Percentiles rank a stretch among this genome's conserved stretches.
phyloP scores from a whole-genome alignment of 2,329 filamentous ascomycete genomes.

The Ilyonectria robusta region DNA sequence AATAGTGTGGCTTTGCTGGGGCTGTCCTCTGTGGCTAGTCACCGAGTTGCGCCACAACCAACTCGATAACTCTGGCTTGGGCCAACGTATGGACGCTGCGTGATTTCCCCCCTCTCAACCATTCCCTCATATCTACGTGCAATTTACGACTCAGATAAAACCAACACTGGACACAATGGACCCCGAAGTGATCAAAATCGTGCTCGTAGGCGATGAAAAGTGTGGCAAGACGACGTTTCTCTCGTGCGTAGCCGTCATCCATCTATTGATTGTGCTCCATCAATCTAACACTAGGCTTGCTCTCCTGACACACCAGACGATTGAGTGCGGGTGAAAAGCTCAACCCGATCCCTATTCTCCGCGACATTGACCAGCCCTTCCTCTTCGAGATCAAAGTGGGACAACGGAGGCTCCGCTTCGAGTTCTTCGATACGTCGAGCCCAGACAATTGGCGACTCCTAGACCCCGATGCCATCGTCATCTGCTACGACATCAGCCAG shows the following conservation, averaged over 20 bases:
- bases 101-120: slow-evolving; percentile 21
- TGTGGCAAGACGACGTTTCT: slow-evolving; percentile 75
- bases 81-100: neutral
- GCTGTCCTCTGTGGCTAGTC: slow-evolving; percentile 32
- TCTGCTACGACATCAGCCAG: slow-evolving; percentile 75
- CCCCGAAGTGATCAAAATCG: slow-evolving; percentile 63
- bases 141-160: slow-evolving; percentile 2
- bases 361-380: slow-evolving; percentile 73
- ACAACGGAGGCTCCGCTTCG: slow-evolving; percentile 62
- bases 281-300: slow-evolving; percentile 24
- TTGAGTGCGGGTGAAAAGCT: slow-evolving; percentile 63
- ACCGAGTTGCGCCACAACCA: slow-evolving; percentile 32
- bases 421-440: slow-evolving; percentile 72
- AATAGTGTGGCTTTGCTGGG: slow-evolving; percentile 38
- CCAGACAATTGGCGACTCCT: slow-evolving; percentile 73
- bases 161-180: slow-evolving; percentile 56
- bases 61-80: neutral
- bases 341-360: slow-evolving; percentile 64
- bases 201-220: slow-evolving; percentile 71
- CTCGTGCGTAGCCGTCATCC: slow-evolving; percentile 62
- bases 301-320: slow-evolving; percentile 56
- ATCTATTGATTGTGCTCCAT: slow-evolving; percentile 21
- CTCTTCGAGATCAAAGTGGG: slow-evolving; percentile 67
- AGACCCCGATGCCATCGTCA: slow-evolving; percentile 69
- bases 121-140: neutral